Evolutionary conservation across 2,329 filamentous ascomycete genomes (phyloP).

Genomic region (Thielaviopsis euricoi): DNA sequence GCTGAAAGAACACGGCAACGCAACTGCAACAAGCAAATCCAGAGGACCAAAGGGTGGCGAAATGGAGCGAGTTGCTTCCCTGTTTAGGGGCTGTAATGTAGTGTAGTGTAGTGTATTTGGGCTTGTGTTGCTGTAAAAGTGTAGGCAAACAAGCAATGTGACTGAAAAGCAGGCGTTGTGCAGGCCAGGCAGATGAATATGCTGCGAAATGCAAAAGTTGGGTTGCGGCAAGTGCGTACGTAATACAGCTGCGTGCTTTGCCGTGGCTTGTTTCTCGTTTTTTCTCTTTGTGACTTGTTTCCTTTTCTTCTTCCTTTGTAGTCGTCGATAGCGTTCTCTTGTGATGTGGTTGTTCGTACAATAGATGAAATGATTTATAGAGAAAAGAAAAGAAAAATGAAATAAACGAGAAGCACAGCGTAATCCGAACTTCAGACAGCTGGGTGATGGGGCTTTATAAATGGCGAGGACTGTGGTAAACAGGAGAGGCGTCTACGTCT

Average conservation of each 20-base stretch:
- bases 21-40: background rate
- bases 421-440: background rate
- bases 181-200: background rate
- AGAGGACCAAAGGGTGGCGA: background rate
- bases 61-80: background rate
- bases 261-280: background rate
- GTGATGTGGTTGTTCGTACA: background rate
- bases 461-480: background rate
- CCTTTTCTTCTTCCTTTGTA: background rate
- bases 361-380: background rate
- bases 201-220: background rate
- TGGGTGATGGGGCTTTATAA: background rate
- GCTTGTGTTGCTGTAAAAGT: background rate
- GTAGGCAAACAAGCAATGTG: background rate
- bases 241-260: background rate
- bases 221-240: background rate
- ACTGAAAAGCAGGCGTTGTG: background rate
- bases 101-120: no score
- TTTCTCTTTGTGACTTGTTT: background rate
- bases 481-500: slow-evolving; percentile 1
- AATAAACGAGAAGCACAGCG: background rate
- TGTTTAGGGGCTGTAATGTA: background rate
- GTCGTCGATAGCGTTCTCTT: background rate
- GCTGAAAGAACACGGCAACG: background rate
- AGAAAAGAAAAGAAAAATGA: background rate